A percentile compares a stretch with the other conserved stretches of the same genome.
phyloP scores from a whole-genome alignment of 129 eudicot species.

The Lactuca saligna region DNA sequence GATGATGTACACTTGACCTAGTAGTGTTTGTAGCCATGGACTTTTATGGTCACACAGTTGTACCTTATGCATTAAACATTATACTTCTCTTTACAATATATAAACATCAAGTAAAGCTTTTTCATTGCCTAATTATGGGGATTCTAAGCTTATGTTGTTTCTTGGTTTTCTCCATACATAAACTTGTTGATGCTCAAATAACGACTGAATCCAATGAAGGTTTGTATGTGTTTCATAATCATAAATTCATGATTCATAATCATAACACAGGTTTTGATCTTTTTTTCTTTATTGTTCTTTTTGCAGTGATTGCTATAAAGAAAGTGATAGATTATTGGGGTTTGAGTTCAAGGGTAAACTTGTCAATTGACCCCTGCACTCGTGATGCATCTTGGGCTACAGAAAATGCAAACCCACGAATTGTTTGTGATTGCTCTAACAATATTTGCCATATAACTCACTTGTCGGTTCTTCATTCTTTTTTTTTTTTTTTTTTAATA shows the following conservation, averaged over 20 bases:
- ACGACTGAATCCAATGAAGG: constrained; percentile 62
- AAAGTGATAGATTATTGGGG: constrained; percentile 65
- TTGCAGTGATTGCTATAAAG: constrained; percentile 60
- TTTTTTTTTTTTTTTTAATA: neutral
- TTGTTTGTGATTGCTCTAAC: constrained; percentile 57
- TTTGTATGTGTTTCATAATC: constrained; percentile 19
- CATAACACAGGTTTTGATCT: constrained; percentile 1
- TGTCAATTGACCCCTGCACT: constrained; percentile 57
- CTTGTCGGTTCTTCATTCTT: constrained; percentile 42
- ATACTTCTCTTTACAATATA: constrained; percentile 5
- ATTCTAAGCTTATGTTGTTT: constrained; percentile 47
- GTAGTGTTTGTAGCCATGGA: constrained; percentile 26
- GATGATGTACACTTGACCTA: constrained; percentile 31
- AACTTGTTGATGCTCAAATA: constrained; percentile 41
- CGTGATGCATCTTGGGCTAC: constrained; percentile 58
- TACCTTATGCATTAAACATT: constrained; percentile 27
- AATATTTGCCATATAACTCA: constrained; percentile 62
- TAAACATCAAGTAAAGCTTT: constrained; percentile 12
- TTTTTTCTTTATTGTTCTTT: constrained; percentile 6
- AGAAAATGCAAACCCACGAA: constrained; percentile 49
- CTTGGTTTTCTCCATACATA: constrained; percentile 33
- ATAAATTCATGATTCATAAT: neutral
- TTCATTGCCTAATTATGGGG: constrained; percentile 37
- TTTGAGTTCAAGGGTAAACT: constrained; percentile 46
- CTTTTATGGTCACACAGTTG: constrained; percentile 27